These are phyloP conservation scores for Zalaria obscura DNA, from an alignment of 2,329 filamentous ascomycete species.

Conservation along the genomic window DNA sequence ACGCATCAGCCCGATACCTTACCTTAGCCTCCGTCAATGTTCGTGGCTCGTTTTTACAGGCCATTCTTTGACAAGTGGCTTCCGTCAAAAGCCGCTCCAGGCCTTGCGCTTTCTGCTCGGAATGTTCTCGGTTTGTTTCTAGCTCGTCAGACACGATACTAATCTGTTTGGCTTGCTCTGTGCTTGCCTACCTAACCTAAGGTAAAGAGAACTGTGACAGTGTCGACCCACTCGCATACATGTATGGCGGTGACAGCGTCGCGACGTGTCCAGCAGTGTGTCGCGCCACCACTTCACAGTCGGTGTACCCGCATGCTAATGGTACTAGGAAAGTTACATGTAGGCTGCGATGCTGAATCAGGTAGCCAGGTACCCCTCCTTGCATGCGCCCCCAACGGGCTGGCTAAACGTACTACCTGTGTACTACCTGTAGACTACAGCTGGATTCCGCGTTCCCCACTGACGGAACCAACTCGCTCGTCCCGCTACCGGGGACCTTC, in stretches of 20 bases:
- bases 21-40: no score
- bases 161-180: not conserved
- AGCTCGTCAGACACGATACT: not conserved
- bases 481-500: no score
- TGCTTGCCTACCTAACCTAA: not conserved
- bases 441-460: not conserved
- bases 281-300: not conserved
- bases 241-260: not conserved
- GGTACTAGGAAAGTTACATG: no score
- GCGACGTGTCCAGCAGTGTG: not conserved
- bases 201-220: not conserved
- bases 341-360: not conserved
- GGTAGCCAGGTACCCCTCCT: not conserved
- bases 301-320: not conserved
- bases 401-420: not conserved
- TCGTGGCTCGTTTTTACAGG: no score
- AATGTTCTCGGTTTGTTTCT: not conserved
- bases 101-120: not conserved
- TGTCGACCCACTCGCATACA: not conserved
- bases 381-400: not conserved
- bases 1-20: no score
- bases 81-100: no score
- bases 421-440: not conserved
- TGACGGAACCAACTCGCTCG: no score
- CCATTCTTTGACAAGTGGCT: no score